A percentile compares a stretch with the other conserved stretches of the same genome.
These are phyloP conservation scores for Penicillium corylophilum DNA, from an alignment of 2,329 filamentous ascomycete genomes.

Conservation along the genomic window DNA sequence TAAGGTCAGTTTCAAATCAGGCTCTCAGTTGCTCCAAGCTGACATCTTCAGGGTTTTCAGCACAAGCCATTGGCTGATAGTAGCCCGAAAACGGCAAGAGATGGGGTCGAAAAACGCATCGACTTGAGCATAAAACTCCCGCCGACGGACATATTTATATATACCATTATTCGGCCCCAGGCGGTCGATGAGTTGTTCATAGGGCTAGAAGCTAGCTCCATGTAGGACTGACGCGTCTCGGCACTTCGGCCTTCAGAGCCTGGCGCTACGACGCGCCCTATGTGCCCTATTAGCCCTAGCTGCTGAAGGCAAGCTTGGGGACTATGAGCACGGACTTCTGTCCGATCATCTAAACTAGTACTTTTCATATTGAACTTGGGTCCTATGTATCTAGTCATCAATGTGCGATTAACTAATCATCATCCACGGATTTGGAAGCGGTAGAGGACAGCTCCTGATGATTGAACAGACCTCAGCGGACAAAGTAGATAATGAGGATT, in stretches of 20 bases:
- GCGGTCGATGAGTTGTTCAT: neutral
- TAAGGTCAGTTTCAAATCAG: neutral
- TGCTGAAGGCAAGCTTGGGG: neutral
- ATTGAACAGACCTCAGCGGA: too few relatives aligned
- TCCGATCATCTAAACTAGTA: neutral
- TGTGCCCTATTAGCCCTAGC: neutral
- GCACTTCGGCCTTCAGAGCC: neutral
- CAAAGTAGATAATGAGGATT: too few relatives aligned
- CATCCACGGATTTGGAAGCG: too few relatives aligned
- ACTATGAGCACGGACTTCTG: neutral
- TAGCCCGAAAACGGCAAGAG: neutral
- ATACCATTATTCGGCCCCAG: neutral
- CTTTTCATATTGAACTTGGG: neutral
- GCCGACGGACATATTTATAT: neutral
- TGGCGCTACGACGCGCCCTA: neutral
- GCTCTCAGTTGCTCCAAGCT: neutral
- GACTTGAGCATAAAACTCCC: neutral
- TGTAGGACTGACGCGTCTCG: neutral
- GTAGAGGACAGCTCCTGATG: too few relatives aligned
- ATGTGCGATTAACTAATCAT: too few relatives aligned
- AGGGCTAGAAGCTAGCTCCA: neutral
- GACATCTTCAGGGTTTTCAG: neutral
- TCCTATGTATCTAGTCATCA: neutral
- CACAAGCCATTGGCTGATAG: neutral
- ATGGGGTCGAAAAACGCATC: neutral